These are phyloP conservation scores for Syzygium oleosum DNA, from an alignment of 345 rosid genomes.

Conservation along the genomic window DNA sequence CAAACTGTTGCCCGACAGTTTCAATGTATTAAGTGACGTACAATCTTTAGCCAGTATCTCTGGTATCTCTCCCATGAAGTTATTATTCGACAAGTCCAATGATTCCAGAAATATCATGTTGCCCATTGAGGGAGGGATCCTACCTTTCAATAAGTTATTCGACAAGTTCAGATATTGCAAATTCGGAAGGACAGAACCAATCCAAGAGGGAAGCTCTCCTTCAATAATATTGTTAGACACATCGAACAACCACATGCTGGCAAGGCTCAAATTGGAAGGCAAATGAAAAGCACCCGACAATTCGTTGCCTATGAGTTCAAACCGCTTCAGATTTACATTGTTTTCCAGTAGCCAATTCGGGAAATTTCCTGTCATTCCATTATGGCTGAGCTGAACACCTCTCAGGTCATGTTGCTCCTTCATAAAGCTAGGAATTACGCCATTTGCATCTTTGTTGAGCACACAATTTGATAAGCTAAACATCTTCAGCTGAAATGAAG, in stretches of 20 bases:
- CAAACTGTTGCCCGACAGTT: background rate
- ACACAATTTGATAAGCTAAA: background rate
- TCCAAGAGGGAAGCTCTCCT: background rate
- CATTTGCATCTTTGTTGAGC: background rate
- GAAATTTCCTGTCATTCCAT: background rate
- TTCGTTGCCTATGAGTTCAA: background rate
- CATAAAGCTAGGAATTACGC: accelerated
- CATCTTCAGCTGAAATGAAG: background rate
- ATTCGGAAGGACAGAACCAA: background rate
- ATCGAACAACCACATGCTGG: background rate
- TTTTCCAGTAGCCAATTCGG: background rate
- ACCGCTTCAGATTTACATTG: background rate
- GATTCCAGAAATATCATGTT: accelerated
- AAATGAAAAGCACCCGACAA: background rate
- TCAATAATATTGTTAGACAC: background rate
- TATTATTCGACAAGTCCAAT: background rate
- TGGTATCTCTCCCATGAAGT: background rate
- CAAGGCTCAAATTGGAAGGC: background rate
- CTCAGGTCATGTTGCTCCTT: background rate
- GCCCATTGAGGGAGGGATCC: background rate
- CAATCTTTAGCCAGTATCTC: background rate
- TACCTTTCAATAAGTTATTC: background rate
- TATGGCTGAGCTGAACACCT: background rate
- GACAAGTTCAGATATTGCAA: background rate
- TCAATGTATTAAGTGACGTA: accelerated